Base-by-base conservation (phyloP, 1,284 basidiomycete species). In the Leccinum ponderosum region DNA sequence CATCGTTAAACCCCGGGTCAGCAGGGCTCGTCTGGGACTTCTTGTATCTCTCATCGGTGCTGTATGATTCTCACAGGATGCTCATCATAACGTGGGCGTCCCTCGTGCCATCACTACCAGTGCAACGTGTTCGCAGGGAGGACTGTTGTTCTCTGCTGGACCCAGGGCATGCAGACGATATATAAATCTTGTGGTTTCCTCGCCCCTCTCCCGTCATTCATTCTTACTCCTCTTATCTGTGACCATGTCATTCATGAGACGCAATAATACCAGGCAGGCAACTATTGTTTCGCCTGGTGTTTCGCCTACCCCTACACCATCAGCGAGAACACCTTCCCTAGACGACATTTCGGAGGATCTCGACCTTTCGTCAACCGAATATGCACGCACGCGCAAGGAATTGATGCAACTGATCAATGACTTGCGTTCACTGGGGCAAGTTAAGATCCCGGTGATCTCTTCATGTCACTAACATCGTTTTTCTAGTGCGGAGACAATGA, bases 331-430 rank as follows among this genome's bases (percentile, higher is more conserved):
- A 2, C 59, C 66, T 29, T 42, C 59, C 31, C 56, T 63, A 22
- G 71, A 62, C 0, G 64, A 64, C 4, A 25, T 6, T n/a, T 62
- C 50, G 64, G 64, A 58, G 3, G 9, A 65, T 7, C 9, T 64
- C 11, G 68, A 65, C 31, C 56, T 80, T 33, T 69, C 70, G 0
- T 68, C 69, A 4, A 71, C 67, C 4, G 78, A 79, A 39, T 86
- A 86, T 69, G 82, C 83, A 0, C 73, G 70, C 2, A 77, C 66
- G 54, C 79, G 81, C 51, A 76, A 73, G 42, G 76, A 80, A 57
- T 62, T 87, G 17, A 81, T 86, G 75, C 72, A 72, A 15, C 69
- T 87, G 1, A 71, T 80, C 55, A 77, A 73, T 22, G 77, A 80
- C 35, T 73, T 86, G 4, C 69, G 72, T 1, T 75, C 69, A 2